Evolutionary conservation across 305 asterid genomes (phyloP).

Genomic region (Fraxinus platypoda): DNA sequence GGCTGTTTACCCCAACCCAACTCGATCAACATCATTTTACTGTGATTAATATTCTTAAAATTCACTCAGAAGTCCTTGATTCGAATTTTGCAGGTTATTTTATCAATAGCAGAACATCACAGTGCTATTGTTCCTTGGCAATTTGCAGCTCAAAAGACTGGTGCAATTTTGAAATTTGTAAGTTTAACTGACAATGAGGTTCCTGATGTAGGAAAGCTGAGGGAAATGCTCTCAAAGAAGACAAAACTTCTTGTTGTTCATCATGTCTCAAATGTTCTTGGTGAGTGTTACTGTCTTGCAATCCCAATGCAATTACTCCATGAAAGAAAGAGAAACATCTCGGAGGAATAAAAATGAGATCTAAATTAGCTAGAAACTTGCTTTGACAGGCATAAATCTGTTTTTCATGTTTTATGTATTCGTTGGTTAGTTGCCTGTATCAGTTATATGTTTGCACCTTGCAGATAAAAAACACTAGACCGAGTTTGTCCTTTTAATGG

Average conservation of each 20-base stretch:
- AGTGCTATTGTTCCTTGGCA: conserved; percentile 98
- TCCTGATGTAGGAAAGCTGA: conserved; percentile 67
- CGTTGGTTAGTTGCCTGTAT: conserved; percentile 3
- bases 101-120: conserved; percentile 91
- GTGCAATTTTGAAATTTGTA: conserved; percentile 75
- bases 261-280: conserved; percentile 87
- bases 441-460: neutral
- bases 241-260: conserved; percentile 78
- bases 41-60: neutral
- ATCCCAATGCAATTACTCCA: conserved; percentile 9
- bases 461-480: neutral
- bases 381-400: neutral
- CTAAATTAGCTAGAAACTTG: conserved; percentile 12
- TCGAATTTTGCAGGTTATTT: conserved; percentile 52
- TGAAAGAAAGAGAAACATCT: conserved; percentile 7
- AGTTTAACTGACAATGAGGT: conserved; percentile 69
- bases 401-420: conserved; percentile 1
- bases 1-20: neutral
- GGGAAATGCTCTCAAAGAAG: conserved; percentile 54
- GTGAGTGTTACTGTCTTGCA: conserved; percentile 43
- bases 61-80: conserved; percentile 24
- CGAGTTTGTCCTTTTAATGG: neutral
- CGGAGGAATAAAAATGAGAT: neutral
- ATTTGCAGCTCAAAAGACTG: conserved; percentile 88
- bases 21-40: neutral